Evolutionary conservation across 129 eudicot genomes (phyloP), one percentile per base, ranked within the genome.

Genomic region (Smallanthus sonchifolius): DNA sequence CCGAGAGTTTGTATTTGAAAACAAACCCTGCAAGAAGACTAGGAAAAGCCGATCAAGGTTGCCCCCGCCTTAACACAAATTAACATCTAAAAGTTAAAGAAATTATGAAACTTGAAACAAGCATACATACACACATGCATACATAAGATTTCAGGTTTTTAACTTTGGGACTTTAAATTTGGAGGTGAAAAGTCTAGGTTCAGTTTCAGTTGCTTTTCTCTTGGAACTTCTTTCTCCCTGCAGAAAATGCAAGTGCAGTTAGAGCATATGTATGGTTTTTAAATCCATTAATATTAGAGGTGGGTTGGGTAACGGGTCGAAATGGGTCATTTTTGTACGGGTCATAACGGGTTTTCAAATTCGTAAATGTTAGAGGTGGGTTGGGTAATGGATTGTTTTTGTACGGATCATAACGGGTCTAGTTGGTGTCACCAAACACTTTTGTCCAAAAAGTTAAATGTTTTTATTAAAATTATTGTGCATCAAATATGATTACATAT

Each of bases 151-250:
- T 71, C 67, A 70, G 9, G n/a, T 28, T 77, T 85, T 90, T 67
- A 87, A 74, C 71, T 90, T 90, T 7, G 96, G 96, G 15, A 87
- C 86, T 77, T 83, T 90, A 69, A 90, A 90, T 15, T 79, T 77
- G 20, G 93, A 90, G n/a, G 85, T 81, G 78, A 90, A 90, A 54
- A 90, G 48, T 51, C 73, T 80, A 17, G 96, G 88, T 67, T 48
- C 43, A 14, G 62, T 69, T 42, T 79, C 83, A 16, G 1, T 56
- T 44, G 79, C 82, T 72, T 87, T 87, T 78, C 89, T 82, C 78
- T 83, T 87, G 20, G 83, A 83, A 40, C 79, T 57, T 62, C 87
- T 75, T 75, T 52, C 75, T 56, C 54, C 86, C 88, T 83, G 72
- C 78, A 83, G 16, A 66, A 4, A 59, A 59, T 59, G 39, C 2